These are phyloP conservation scores for Geotrichum reessii DNA, from an alignment of 1,139 yeast species.

Conservation along the genomic window DNA sequence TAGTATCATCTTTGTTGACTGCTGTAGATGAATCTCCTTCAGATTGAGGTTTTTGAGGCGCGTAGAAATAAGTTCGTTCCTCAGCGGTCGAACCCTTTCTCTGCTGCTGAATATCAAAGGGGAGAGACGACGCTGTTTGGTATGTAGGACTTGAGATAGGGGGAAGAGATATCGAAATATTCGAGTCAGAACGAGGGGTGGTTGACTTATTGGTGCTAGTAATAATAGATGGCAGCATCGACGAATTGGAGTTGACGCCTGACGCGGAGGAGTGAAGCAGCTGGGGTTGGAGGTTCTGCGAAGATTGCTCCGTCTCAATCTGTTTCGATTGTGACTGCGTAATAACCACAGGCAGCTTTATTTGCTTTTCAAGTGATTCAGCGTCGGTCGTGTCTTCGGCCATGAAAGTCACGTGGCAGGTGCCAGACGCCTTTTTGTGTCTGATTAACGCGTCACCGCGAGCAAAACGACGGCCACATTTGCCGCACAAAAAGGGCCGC, in stretches of 20 bases:
- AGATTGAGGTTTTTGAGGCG: not conserved
- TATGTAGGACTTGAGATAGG: not conserved
- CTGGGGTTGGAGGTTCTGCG: not conserved
- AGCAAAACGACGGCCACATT: constrained; percentile 67
- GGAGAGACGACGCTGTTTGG: not conserved
- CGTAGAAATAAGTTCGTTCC: not conserved
- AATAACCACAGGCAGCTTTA: not conserved
- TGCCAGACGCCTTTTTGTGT: constrained; percentile 44
- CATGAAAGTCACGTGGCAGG: constrained; percentile 1
- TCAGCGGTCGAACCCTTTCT: not conserved
- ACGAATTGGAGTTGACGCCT: not conserved
- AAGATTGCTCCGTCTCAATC: no score
- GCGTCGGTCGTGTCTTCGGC: not conserved
- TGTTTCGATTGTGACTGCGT: no score
- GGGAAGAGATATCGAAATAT: not conserved
- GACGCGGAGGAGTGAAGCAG: not conserved
- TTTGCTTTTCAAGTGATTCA: not conserved
- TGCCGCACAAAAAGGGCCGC: constrained; percentile 57
- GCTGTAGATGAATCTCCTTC: not conserved
- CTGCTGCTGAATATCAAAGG: not conserved
- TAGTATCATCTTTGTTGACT: not conserved
- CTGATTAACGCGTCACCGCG: constrained; percentile 72
- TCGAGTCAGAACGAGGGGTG: not conserved
- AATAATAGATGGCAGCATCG: not conserved
- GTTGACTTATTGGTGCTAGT: not conserved